Evolutionary conservation across 208 protist genomes (phyloP).

Genomic region (Wallacemonas sp.): DNA sequence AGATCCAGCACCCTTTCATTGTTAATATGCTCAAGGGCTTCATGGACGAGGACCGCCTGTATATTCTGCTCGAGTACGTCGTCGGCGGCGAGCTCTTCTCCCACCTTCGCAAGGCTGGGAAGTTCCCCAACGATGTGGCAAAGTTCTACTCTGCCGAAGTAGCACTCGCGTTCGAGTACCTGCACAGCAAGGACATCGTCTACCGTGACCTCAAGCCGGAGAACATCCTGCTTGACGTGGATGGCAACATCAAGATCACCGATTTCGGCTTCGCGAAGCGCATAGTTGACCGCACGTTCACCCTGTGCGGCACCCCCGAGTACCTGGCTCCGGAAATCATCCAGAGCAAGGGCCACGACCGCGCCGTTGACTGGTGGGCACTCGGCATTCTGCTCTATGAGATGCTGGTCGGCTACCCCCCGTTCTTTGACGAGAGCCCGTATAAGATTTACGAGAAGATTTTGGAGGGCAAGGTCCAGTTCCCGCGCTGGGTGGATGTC

Average conservation of each 20-base stretch:
- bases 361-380: slow-evolving; percentile 91
- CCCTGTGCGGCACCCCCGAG: slow-evolving; percentile 83
- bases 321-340: slow-evolving; percentile 90
- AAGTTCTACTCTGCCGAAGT: slow-evolving; percentile 95
- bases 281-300: slow-evolving; percentile 81
- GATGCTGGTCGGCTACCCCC: slow-evolving; percentile 90
- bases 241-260: slow-evolving; percentile 89
- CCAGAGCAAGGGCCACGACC: slow-evolving; percentile 83
- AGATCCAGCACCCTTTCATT: slow-evolving; percentile 95
- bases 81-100: slow-evolving; percentile 93
- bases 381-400: slow-evolving; percentile 90
- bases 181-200: slow-evolving; percentile 82
- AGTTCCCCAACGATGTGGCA: slow-evolving; percentile 91
- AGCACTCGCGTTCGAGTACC: slow-evolving; percentile 81
- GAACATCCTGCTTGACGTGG: slow-evolving; percentile 80
- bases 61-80: slow-evolving; percentile 95
- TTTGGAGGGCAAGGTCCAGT: slow-evolving; percentile 75
- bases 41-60: slow-evolving; percentile 94
- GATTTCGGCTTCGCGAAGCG: slow-evolving; percentile 92
- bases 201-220: slow-evolving; percentile 92
- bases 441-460: slow-evolving; percentile 94
- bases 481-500: slow-evolving; percentile 83
- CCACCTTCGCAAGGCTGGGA: slow-evolving; percentile 89
- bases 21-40: slow-evolving; percentile 96
- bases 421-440: slow-evolving; percentile 92